A percentile compares a stretch with the other conserved stretches of the same genome.
Conservation (phyloP, 768 basidiomycete species). For the Tephrocybe sp. region DNA sequence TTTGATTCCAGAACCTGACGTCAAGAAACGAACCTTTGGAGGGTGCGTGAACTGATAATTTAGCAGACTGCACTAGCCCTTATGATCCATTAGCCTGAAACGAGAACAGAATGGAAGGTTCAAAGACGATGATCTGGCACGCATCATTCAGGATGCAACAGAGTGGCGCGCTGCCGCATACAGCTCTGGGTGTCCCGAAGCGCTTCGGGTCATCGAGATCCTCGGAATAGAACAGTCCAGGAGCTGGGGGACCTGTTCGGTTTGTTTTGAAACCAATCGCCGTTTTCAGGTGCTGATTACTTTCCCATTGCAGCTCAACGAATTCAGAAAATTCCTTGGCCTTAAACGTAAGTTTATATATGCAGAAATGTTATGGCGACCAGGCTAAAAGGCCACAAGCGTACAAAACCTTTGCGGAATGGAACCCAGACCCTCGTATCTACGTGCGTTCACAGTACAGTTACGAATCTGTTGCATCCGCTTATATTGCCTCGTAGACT, state of each 20-base stretch:
- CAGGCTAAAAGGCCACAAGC: constrained; percentile 38
- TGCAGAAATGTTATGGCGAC: neutral
- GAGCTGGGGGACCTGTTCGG: constrained; percentile 73
- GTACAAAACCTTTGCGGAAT: constrained; percentile 64
- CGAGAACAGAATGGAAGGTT: constrained; percentile 59
- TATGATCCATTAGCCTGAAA: constrained; percentile 37
- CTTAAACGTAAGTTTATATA: constrained; percentile 52
- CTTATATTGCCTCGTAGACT: constrained; percentile 32
- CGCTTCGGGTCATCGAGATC: constrained; percentile 66
- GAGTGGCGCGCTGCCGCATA: constrained; percentile 60
- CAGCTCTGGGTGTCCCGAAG: constrained; percentile 68
- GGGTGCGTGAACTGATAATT: constrained; percentile 32
- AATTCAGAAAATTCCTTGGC: constrained; percentile 72
- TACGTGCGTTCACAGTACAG: constrained; percentile 36
- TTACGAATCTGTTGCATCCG: neutral
- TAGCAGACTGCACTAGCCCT: neutral
- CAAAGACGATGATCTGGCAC: constrained; percentile 60
- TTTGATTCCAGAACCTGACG: constrained; percentile 30
- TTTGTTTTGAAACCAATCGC: constrained; percentile 27
- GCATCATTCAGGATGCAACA: constrained; percentile 62
- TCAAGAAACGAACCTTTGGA: constrained; percentile 56
- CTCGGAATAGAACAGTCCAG: constrained; percentile 68
- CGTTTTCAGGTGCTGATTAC: constrained; percentile 3
- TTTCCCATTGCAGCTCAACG: constrained; percentile 49
- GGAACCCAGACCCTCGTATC: constrained; percentile 65